Evolutionary conservation across 108 stramenopile genomes (phyloP), one percentile per base, ranked within the genome.

Genomic region (Pinguiococcus pyrenoidosus): DNA sequence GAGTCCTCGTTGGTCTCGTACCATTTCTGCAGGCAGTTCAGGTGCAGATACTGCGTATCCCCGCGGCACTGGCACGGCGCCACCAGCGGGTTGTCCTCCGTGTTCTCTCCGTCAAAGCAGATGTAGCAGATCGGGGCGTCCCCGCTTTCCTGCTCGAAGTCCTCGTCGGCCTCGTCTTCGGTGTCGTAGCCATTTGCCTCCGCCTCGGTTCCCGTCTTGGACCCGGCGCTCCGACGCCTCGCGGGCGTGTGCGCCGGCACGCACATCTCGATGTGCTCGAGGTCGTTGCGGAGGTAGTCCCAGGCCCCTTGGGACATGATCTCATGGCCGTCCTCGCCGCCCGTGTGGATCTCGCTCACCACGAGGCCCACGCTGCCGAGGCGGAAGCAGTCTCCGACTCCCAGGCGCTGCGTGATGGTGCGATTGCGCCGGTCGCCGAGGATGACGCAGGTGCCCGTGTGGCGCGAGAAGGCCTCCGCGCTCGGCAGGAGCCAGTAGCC

Each of bases 21-120:
- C 68, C 68, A 69, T 29, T 67, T 69, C 33, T 68, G 68, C 21
- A 69, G 61, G 44, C 68, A 69, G 44, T 62, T 46, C 5, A 69
- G 64, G 41, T 69, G 68, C 30, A 68, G 56, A 34, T 62, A 69
- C 10, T 66, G 59, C 14, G 68, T 69, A 36, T 67, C 68, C n/a
- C 68, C 66, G 26, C 68, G 67, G 32, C 68, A 69, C 22, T 67
- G 47, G 32, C 68, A 69, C 6, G 68, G 68, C 8, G 68, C 68
- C n/a, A 61, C 56, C 84, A 40, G 85, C 77, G 23, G 87, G 87
- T 76, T 88, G 38, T 63, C 62, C 20, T 73, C 66, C 7, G 80
- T 71, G 57, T 90, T 81, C 49, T 87, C 83, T 39, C 88, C 87
- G 46, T 90, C 88, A 46, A 89, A 93, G 60, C 91, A 93, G 87